Base-by-base conservation (phyloP, 208 protist genomes). In the Trypanosoma melophagium region DNA sequence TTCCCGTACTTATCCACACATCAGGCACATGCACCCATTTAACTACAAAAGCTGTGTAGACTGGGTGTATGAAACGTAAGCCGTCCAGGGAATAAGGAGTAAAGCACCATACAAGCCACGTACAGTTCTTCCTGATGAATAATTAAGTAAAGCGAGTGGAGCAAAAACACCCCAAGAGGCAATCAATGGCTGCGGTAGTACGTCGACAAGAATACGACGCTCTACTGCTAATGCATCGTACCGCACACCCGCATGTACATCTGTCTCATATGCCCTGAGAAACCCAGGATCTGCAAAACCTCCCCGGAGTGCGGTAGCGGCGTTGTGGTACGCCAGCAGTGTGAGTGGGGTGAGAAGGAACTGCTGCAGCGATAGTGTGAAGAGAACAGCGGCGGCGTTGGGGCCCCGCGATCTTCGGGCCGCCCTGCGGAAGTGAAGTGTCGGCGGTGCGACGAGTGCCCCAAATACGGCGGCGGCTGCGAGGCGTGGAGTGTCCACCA, bases 141-240 rank as follows among this genome's bases (percentile, higher is more conserved):
- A 95, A 4, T 53, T 56, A 5, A 83, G 59, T 0, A 81, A 41
- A 31, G 76, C 84, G 1, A 89, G 59, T 16, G 89, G 89, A 8
- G 69, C 62, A 64, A 78, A 86, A 16, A 87, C 79, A n/a, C 57
- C 71, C 89, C 89, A 95, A 19, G 89, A 92, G 3, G 75, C 71
- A 10, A 95, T 47, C 38, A 95, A 59, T 24, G 84, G 75, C 14
- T 73, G 69, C n/a, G 89, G 89, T 75, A 95, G 78, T 38, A 83
- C 84, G n/a, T 80, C 63, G 17, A 64, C 60, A 8, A 87, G 9
- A 51, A 95, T 88, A 56, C 83, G 76, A 24, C 47, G 54, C 56
- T 90, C 80, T 19, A 95, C 77, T 0, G 66, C 66, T 42, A 68
- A 61, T 7, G 84, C 76, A 51, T 83, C 78, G 66, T 86, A 78